These are phyloP conservation scores for Podospora pseudopauciseta DNA, from an alignment of 495 filamentous ascomycete species.

Conservation along the genomic window DNA sequence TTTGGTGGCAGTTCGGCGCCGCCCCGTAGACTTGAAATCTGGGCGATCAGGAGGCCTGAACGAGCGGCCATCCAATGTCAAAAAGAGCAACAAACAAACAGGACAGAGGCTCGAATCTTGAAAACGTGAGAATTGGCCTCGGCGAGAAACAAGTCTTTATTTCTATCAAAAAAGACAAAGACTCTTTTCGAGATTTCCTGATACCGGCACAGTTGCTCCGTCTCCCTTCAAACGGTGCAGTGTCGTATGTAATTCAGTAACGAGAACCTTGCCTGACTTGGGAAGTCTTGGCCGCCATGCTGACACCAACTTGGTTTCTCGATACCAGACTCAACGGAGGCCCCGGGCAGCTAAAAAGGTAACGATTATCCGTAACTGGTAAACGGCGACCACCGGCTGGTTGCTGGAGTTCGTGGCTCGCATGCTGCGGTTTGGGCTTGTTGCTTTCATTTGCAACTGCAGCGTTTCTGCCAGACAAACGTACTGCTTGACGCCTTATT, in stretches of 20 bases:
- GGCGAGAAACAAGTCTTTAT: neutral
- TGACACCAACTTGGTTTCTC: neutral
- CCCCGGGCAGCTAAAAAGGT: neutral
- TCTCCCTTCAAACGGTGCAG: neutral
- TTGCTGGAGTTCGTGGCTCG: neutral
- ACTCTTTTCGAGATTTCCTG: neutral
- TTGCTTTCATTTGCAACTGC: neutral
- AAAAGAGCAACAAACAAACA: slow-evolving; percentile 23
- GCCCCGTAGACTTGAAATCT: neutral
- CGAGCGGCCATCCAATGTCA: slow-evolving; percentile 12
- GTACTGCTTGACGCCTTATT: neutral
- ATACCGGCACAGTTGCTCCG: neutral
- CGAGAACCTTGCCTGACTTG: neutral
- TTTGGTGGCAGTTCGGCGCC: neutral
- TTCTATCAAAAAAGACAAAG: neutral
- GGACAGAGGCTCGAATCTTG: neutral
- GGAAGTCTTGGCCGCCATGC: slow-evolving; percentile 25
- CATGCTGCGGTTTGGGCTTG: neutral
- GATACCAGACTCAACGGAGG: neutral
- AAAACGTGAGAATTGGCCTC: neutral
- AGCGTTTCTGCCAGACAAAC: neutral
- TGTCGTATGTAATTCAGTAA: neutral
- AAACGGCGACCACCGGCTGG: neutral
- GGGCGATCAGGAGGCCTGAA: neutral
- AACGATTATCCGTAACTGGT: neutral